Evolutionary conservation across 2,329 filamentous ascomycete species (phyloP), one percentile per base, ranked within the genome.

Genomic region (Penicillium expansum): DNA sequence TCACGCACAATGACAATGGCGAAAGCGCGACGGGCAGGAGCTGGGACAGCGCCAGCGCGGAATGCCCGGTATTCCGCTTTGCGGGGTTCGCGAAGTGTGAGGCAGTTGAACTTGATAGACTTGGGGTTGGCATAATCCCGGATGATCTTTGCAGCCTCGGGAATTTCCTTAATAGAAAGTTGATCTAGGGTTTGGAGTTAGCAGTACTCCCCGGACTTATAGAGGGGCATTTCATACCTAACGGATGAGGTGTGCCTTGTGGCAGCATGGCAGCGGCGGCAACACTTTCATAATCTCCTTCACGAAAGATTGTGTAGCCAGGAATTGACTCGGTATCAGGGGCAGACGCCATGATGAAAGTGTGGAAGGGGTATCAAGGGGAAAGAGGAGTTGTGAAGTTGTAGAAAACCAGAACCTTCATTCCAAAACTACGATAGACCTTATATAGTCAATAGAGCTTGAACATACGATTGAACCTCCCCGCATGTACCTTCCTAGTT

Each of bases 61-160:
- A 82, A 71, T n/a, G 69, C 66, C 27, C 61, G 42, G 54, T 71
- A 71, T 45, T 72, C 68, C 24, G 58, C 58, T 57, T 71, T 72
- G 84, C 1, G 55, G 13, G 69, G 70, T 45, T 73, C 81, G 80
- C 57, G 88, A 82, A 55, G 87, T 83, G 42, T 83, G 86, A 72
- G 62, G 61, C 69, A 73, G 60, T 72, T 71, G 62, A 74, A 74
- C 30, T 73, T 73, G 61, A 72, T 48, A 13, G 66, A 60, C 53
- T 66, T 68, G 22, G 68, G 69, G 48, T 54, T 65, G n/a, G 58
- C 62, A 57, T 69, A 62, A n/a, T 69, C 62, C 9, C 68, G 67
- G 48, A 70, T 63, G 9, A 70, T 50, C 51, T 65, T 66, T 11
- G 67, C 64, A 16, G 61, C 61, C 37, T 60, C 37, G n/a, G 68